These are phyloP conservation scores for Alternaria incomplexa DNA, from an alignment of 2,329 filamentous ascomycete genomes.

Conservation along the genomic window DNA sequence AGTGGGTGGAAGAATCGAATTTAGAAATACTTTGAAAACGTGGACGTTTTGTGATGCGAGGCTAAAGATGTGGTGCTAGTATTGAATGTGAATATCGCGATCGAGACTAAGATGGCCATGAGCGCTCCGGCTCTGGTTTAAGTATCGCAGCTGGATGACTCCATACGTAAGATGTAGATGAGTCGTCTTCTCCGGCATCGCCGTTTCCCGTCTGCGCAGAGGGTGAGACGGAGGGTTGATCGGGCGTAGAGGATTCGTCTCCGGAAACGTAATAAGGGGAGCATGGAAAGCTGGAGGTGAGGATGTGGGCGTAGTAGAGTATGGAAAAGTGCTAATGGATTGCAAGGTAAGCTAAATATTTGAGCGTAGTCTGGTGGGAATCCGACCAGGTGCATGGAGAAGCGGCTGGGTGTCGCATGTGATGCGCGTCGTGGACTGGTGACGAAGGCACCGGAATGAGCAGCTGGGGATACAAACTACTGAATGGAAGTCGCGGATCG, in stretches of 20 bases:
- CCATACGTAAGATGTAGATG: too few species aligned
- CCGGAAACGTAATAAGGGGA: neutral
- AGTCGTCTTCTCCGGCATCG: neutral
- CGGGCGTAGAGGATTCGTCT: neutral
- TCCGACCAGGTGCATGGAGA: neutral
- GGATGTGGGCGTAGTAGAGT: too few species aligned
- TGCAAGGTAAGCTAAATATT: neutral
- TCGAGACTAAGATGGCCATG: too few species aligned
- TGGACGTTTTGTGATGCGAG: too few species aligned
- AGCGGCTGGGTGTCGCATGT: neutral
- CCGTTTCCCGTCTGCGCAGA: neutral
- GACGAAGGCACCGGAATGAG: neutral
- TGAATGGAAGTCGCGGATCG: neutral
- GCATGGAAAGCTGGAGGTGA: neutral
- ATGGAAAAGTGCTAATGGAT: neutral
- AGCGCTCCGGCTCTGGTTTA: too few species aligned
- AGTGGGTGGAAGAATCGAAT: neutral
- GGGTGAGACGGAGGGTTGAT: neutral
- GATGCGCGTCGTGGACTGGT: neutral
- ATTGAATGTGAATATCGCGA: too few species aligned
- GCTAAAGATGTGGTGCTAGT: too few species aligned
- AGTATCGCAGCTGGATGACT: too few species aligned
- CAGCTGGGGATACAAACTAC: neutral
- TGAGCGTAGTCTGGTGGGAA: neutral
- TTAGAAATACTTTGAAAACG: too few species aligned